These are phyloP conservation scores for Aspergillus floridensis DNA, from an alignment of 2,329 filamentous ascomycete species.

Conservation along the genomic window DNA sequence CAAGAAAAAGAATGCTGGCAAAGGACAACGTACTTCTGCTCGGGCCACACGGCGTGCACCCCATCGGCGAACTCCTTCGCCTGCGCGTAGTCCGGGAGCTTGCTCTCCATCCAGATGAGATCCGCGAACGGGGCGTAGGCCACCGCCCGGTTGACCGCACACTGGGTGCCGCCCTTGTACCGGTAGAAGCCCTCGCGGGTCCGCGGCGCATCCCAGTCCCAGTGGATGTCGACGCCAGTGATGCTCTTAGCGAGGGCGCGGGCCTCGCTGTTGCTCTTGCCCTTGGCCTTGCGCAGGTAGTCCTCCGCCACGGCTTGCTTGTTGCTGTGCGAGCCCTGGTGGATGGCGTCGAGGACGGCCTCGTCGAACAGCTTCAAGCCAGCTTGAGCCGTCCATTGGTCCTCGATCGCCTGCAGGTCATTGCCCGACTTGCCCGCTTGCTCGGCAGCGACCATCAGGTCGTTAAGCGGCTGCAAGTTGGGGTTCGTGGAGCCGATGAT, in stretches of 20 bases:
- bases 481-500: conserved; percentile 88
- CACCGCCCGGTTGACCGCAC: conserved; percentile 83
- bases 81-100: conserved; percentile 86
- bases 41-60: conserved; percentile 90
- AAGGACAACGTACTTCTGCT: conserved; percentile 74
- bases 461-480: conserved; percentile 75
- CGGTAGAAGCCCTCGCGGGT: conserved; percentile 96
- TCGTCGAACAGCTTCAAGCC: conserved; percentile 86
- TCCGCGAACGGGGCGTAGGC: conserved; percentile 93
- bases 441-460: conserved; percentile 88
- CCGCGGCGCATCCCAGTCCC: conserved; percentile 91
- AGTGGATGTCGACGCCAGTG: conserved; percentile 78
- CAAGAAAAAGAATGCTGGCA: background rate
- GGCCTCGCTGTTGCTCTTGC: conserved; percentile 82
- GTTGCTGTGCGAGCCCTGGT: conserved; percentile 60
- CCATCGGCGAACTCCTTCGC: conserved; percentile 90
- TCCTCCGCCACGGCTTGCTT: conserved; percentile 66
- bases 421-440: conserved; percentile 73
- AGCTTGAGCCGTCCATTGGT: conserved; percentile 77
- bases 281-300: conserved; percentile 67
- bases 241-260: conserved; percentile 74
- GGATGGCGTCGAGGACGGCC: conserved; percentile 79
- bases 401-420: conserved; percentile 86
- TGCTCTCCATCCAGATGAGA: conserved; percentile 99
- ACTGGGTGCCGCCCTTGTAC: conserved; percentile 85